phyloP scores from a whole-genome alignment of 129 eudicot species.

The Saussurea involucrata region DNA sequence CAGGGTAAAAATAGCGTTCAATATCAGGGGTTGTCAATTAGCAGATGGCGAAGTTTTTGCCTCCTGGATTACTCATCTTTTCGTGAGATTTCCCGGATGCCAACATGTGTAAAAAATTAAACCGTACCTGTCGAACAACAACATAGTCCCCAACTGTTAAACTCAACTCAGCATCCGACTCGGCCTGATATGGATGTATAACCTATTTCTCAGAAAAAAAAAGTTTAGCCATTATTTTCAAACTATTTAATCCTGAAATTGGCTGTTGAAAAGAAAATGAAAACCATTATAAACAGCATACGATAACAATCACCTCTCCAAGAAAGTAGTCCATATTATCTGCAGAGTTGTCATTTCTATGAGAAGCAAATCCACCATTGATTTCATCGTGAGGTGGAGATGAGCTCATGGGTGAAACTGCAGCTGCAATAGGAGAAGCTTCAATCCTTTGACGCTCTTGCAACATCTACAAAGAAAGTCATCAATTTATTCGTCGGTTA shows the following conservation, averaged over 20 bases:
- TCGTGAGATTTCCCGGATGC: not conserved
- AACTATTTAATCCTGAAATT: not conserved
- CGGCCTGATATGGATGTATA: slow-evolving; percentile 73
- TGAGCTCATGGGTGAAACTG: slow-evolving; percentile 44
- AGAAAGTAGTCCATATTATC: slow-evolving; percentile 64
- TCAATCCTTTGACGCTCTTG: slow-evolving; percentile 76
- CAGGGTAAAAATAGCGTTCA: no score
- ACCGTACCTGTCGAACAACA: slow-evolving; percentile 74
- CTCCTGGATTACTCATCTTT: no score
- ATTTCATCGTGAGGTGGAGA: slow-evolving; percentile 51
- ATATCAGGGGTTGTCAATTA: no score
- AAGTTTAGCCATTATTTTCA: not conserved
- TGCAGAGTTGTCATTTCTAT: slow-evolving; percentile 30
- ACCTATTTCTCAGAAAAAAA: slow-evolving; percentile 39
- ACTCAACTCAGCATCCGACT: slow-evolving; percentile 77
- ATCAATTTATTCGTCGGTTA: not conserved
- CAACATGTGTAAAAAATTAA: not conserved
- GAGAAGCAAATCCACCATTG: slow-evolving; percentile 42
- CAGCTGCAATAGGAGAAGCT: slow-evolving; percentile 52
- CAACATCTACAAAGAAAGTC: slow-evolving; percentile 47
- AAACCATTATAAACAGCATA: not conserved
- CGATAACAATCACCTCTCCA: slow-evolving; percentile 59
- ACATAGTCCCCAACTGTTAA: slow-evolving; percentile 72
- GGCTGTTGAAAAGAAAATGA: not conserved
- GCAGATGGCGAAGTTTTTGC: no score